These are phyloP conservation scores for Chenopodium album DNA, from an alignment of 148 eudicot genomes.

Conservation along the genomic window DNA sequence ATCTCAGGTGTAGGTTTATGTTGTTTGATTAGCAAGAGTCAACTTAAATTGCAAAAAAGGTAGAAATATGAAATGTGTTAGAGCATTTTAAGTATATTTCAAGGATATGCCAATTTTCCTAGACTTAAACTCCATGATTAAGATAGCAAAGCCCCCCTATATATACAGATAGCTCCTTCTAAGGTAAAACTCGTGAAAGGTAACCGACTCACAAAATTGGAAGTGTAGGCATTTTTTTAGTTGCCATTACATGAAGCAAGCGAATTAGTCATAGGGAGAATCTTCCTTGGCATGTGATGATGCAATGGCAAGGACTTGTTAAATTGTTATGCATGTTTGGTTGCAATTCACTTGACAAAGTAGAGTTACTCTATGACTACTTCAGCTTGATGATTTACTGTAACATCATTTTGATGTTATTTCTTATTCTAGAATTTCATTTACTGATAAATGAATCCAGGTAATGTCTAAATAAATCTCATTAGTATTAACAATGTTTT, in stretches of 20 bases:
- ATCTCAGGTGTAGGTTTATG: constrained; percentile 33
- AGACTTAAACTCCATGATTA: background rate
- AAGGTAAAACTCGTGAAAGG: too few species aligned
- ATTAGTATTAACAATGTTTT: background rate
- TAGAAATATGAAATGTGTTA: background rate
- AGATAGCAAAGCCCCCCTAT: background rate
- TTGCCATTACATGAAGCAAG: background rate
- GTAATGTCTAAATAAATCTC: background rate
- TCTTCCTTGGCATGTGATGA: constrained; percentile 15
- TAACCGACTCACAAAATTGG: background rate
- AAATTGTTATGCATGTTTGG: background rate
- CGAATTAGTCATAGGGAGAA: constrained; percentile 10
- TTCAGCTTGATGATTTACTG: background rate
- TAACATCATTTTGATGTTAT: background rate
- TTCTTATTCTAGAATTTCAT: too few species aligned
- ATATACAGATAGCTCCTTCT: too few species aligned
- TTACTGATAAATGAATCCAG: background rate
- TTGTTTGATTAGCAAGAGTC: background rate
- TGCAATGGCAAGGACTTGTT: background rate
- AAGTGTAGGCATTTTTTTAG: background rate
- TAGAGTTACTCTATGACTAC: constrained; percentile 13
- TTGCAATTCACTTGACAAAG: constrained; percentile 12
- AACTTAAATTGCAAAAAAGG: background rate
- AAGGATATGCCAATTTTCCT: background rate
- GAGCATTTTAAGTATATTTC: background rate